phyloP scores from a whole-genome alignment of 2,329 filamentous ascomycete genomes.

The Clonostachys chloroleuca region DNA sequence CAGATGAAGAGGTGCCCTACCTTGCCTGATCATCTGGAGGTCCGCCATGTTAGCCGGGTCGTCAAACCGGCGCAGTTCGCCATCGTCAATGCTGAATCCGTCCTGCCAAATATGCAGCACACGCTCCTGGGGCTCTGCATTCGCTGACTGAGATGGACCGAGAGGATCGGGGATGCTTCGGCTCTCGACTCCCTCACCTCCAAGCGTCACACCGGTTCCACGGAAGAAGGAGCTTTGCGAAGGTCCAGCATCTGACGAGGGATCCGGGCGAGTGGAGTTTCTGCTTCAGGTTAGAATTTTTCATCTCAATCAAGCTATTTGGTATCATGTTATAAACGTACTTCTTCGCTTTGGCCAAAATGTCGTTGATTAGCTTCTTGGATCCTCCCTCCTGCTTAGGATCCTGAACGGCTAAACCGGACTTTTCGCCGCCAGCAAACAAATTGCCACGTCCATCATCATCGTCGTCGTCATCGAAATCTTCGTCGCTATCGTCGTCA shows the following conservation, averaged over 20 bases:
- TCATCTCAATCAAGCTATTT: not conserved
- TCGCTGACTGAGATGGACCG: constrained; percentile 17
- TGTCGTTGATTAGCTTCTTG: constrained; percentile 55
- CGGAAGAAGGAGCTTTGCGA: constrained; percentile 54
- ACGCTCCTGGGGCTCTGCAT: constrained; percentile 53
- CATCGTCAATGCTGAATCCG: constrained; percentile 82
- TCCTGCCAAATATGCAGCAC: constrained; percentile 78
- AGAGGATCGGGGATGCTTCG: constrained; percentile 61
- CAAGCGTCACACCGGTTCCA: constrained; percentile 71
- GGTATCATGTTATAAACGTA: constrained; percentile 23
- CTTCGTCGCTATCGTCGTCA: constrained; percentile 57
- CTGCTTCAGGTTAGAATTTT: constrained; percentile 27
- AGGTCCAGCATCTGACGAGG: constrained; percentile 40
- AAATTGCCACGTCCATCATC: constrained; percentile 60
- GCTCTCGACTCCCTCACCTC: constrained; percentile 72
- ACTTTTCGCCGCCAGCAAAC: constrained; percentile 85
- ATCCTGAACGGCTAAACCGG: constrained; percentile 64
- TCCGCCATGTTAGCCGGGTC: constrained; percentile 71
- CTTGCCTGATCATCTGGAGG: constrained; percentile 70
- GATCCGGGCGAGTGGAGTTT: constrained; percentile 54
- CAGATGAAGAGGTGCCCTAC: constrained; percentile 71
- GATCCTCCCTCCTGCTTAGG: constrained; percentile 45
- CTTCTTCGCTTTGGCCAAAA: constrained; percentile 60
- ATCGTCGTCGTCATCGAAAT: constrained; percentile 49
- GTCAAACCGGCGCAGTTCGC: constrained; percentile 71